Evolutionary conservation across 2,329 filamentous ascomycete species (phyloP).

Genomic region (Fusarium graminum): DNA sequence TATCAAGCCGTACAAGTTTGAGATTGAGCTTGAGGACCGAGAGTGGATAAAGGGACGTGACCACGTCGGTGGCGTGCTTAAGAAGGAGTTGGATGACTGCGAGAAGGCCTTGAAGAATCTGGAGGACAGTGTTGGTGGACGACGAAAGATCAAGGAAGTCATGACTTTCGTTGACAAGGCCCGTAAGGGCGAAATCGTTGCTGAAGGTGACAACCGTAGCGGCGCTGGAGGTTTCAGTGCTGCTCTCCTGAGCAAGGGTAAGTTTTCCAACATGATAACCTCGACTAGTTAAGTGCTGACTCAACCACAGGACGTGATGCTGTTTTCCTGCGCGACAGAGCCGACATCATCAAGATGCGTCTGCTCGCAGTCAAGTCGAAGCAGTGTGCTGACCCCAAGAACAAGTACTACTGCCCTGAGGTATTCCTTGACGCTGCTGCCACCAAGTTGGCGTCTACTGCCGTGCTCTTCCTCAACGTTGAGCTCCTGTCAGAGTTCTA

Average conservation of each 20-base stretch:
- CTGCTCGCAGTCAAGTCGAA: slow-evolving; percentile 89
- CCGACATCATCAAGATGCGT: slow-evolving; percentile 91
- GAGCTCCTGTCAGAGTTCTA: slow-evolving; percentile 97
- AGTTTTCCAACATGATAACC: slow-evolving; percentile 40
- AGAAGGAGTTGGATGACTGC: slow-evolving; percentile 86
- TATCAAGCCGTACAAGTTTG: slow-evolving; percentile 98
- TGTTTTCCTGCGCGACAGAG: slow-evolving; percentile 91
- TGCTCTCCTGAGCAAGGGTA: slow-evolving; percentile 85
- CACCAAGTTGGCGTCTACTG: slow-evolving; percentile 92
- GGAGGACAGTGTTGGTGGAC: slow-evolving; percentile 82
- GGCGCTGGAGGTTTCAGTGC: slow-evolving; percentile 96
- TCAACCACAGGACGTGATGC: slow-evolving; percentile 81
- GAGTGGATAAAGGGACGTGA: slow-evolving; percentile 91
- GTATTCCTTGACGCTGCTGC: slow-evolving; percentile 98
- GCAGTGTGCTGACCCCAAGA: slow-evolving; percentile 84
- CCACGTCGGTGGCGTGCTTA: slow-evolving; percentile 83
- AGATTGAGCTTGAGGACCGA: slow-evolving; percentile 91
- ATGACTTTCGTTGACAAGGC: slow-evolving; percentile 92
- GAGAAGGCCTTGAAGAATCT: slow-evolving; percentile 81
- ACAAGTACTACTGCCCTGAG: slow-evolving; percentile 97
- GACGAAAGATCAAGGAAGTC: slow-evolving; percentile 88
- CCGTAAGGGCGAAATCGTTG: slow-evolving; percentile 83
- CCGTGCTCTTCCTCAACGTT: slow-evolving; percentile 96
- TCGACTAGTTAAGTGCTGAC: slow-evolving; percentile 45
- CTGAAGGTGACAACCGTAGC: slow-evolving; percentile 85